A percentile compares a stretch with the other conserved stretches of the same genome.
phyloP scores from a whole-genome alignment of 176 grass and related monocot genomes.

The Eragrostis curvula region DNA sequence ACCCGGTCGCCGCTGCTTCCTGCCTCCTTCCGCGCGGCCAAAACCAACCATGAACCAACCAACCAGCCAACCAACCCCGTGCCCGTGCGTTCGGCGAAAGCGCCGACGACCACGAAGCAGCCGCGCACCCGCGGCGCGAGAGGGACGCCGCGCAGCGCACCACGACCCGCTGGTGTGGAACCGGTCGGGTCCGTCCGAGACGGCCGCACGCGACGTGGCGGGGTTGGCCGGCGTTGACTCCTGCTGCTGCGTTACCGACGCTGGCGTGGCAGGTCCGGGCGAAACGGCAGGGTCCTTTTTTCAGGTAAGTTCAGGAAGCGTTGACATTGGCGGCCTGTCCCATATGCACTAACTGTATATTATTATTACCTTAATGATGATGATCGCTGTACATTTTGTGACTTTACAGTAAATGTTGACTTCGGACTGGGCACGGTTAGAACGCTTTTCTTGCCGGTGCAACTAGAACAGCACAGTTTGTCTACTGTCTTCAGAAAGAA shows the following conservation, averaged over 20 bases:
- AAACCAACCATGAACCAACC: neutral
- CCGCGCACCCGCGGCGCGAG: neutral
- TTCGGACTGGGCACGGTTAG: neutral
- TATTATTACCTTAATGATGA: neutral
- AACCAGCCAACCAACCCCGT: neutral
- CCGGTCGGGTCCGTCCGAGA: constrained; percentile 19
- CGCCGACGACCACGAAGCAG: constrained; percentile 1
- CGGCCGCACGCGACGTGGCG: neutral
- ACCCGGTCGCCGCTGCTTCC: constrained; percentile 27
- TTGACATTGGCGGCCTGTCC: neutral
- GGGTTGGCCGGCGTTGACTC: constrained; percentile 13
- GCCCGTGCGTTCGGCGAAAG: neutral
- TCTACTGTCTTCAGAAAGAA: no score
- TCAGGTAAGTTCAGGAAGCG: neutral
- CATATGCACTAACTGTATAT: neutral
- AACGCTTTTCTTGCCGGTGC: no score
- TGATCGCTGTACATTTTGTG: neutral
- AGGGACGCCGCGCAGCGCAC: neutral
- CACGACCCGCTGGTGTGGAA: neutral
- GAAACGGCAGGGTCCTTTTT: constrained; percentile 5
- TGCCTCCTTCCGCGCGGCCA: constrained; percentile 34
- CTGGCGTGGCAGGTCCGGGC: constrained; percentile 27
- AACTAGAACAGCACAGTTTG: neutral
- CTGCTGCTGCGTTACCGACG: neutral
- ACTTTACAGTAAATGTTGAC: neutral